phyloP scores from a whole-genome alignment of 176 grass and related monocot species.

The bread wheat (Triticum aestivum) region DNA sequence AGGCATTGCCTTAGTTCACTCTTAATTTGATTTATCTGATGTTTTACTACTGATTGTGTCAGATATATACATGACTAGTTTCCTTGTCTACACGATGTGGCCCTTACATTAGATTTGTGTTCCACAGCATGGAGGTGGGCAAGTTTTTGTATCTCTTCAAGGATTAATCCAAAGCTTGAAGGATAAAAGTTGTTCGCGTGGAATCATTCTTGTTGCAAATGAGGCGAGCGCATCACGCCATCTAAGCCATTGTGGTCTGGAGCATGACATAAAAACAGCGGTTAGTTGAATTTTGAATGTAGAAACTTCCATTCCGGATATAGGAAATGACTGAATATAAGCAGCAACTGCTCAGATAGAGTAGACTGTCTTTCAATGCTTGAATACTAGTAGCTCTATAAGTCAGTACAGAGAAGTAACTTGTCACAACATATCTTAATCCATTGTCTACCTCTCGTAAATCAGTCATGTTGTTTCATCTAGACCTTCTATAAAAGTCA shows the following conservation, averaged over 20 bases:
- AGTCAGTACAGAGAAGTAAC: not conserved
- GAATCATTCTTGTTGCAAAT: constrained; percentile 77
- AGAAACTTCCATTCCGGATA: not conserved
- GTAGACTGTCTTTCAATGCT: not conserved
- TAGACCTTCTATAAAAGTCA: not conserved
- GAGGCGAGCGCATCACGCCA: constrained; percentile 68
- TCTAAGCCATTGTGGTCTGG: constrained; percentile 66
- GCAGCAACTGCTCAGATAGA: not conserved
- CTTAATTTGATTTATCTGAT: not conserved
- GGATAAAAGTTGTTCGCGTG: constrained; percentile 34
- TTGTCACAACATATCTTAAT: not conserved
- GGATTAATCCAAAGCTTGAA: constrained; percentile 73
- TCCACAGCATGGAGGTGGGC: constrained; percentile 82
- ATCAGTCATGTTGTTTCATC: not conserved
- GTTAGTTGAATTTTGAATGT: constrained; percentile 44
- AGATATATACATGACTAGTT: not conserved
- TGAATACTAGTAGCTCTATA: constrained; percentile 9
- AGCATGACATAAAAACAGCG: constrained; percentile 70
- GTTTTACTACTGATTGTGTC: not conserved
- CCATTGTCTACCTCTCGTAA: not conserved
- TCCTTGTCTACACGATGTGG: not conserved
- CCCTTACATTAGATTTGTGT: constrained; percentile 29
- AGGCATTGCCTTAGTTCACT: not conserved
- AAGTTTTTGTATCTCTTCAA: constrained; percentile 85
- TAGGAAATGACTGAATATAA: not conserved